These are phyloP conservation scores for Epichloe typhina DNA, from an alignment of 2,329 filamentous ascomycete genomes.

Conservation along the genomic window DNA sequence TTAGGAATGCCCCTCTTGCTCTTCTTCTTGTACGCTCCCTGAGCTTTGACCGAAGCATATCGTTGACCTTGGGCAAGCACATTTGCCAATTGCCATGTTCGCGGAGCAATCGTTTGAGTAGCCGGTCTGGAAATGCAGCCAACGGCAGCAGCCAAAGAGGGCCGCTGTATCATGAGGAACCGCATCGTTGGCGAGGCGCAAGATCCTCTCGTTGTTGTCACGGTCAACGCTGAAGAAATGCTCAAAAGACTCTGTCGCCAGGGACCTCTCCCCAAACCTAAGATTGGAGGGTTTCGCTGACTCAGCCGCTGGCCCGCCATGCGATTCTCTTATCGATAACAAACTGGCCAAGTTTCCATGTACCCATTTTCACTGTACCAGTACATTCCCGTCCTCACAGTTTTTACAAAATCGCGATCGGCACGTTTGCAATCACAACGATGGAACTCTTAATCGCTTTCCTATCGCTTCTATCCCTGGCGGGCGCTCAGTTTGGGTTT, in stretches of 20 bases:
- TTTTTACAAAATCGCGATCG: too few relatives aligned
- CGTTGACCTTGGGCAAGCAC: conserved; percentile 35
- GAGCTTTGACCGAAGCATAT: conserved; percentile 47
- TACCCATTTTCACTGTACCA: too few relatives aligned
- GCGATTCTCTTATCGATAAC: background rate
- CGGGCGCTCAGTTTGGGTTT: conserved; percentile 76
- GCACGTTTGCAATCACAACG: conserved; percentile 4
- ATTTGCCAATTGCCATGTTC: conserved; percentile 21
- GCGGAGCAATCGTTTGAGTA: background rate
- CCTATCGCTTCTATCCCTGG: conserved; percentile 47
- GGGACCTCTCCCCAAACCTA: background rate
- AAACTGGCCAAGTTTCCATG: background rate
- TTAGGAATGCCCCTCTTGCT: conserved; percentile 53
- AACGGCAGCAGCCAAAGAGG: conserved; percentile 26
- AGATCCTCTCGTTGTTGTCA: background rate
- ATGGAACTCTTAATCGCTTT: conserved; percentile 28
- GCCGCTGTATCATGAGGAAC: conserved; percentile 33
- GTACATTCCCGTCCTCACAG: too few relatives aligned
- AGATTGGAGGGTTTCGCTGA: conserved; percentile 5
- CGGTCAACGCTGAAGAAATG: background rate
- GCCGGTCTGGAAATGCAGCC: conserved; percentile 1
- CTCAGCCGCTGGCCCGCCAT: background rate
- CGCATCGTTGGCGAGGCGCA: conserved; percentile 24
- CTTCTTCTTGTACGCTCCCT: conserved; percentile 54
- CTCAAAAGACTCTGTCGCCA: background rate